Percentiles rank a stretch among this genome's conserved stretches.
Conservation (phyloP, 2,329 filamentous ascomycete species). For the Thelonectria blattea region DNA sequence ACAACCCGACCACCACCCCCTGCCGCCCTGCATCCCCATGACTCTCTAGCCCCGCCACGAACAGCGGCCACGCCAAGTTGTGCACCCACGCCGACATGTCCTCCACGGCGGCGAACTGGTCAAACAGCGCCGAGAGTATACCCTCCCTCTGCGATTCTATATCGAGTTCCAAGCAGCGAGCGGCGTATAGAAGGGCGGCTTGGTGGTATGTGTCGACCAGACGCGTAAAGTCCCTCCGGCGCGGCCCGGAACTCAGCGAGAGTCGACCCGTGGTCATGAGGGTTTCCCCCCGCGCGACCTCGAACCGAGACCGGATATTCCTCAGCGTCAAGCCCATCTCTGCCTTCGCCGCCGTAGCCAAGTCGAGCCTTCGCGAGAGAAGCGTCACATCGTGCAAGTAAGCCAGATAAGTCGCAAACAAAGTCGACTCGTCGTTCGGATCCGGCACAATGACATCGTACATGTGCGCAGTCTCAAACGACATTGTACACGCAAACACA, state of each 20-base stretch:
- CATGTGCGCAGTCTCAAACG: constrained; percentile 15
- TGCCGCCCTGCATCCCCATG: neutral
- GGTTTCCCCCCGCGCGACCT: constrained; percentile 16
- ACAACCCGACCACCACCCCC: neutral
- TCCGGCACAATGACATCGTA: constrained; percentile 14
- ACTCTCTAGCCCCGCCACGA: constrained; percentile 15
- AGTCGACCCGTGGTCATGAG: constrained; percentile 16
- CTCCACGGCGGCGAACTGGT: constrained; percentile 11
- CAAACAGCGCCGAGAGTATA: constrained; percentile 5
- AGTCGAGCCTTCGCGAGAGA: constrained; percentile 9
- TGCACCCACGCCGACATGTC: constrained; percentile 15
- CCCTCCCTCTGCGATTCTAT: neutral
- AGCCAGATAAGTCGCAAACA: constrained; percentile 8
- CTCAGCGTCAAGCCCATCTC: neutral
- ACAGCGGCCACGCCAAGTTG: constrained; percentile 12
- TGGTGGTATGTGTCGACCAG: constrained; percentile 18
- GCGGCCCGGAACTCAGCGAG: neutral
- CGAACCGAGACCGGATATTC: constrained; percentile 10
- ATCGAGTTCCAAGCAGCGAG: constrained; percentile 6
- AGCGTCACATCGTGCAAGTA: constrained; percentile 19
- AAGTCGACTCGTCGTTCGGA: constrained; percentile 1
- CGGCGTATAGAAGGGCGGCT: constrained; percentile 13
- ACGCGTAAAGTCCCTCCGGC: constrained; percentile 14
- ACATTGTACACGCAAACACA: constrained; percentile 38
- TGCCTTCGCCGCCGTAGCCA: neutral